These are phyloP conservation scores for Botrytis paeoniae DNA, from an alignment of 2,329 filamentous ascomycete species.

Conservation along the genomic window DNA sequence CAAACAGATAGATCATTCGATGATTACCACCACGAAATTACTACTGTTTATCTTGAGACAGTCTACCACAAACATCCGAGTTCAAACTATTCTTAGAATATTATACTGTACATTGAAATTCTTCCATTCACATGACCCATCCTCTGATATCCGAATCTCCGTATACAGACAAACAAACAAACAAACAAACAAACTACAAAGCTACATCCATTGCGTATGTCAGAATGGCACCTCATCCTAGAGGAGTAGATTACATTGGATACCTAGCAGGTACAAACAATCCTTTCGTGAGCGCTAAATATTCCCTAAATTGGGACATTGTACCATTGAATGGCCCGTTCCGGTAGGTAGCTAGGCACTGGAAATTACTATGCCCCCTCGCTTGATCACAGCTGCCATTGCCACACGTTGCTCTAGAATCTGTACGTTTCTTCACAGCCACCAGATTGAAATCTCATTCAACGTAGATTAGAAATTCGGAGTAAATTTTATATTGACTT, in stretches of 20 bases:
- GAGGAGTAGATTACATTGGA: neutral
- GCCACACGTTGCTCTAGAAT: neutral
- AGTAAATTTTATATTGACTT: neutral
- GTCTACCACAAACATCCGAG: neutral
- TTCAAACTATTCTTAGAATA: neutral
- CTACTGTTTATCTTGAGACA: neutral
- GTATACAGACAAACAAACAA: neutral
- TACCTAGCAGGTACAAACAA: neutral
- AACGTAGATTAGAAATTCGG: neutral
- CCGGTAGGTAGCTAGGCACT: neutral
- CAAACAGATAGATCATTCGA: neutral
- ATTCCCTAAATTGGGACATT: neutral
- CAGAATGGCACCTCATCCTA: neutral
- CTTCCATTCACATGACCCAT: neutral
- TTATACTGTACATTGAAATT: neutral
- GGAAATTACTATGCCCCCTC: neutral
- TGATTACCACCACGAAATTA: neutral
- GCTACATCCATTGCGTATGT: neutral
- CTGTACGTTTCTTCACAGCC: neutral
- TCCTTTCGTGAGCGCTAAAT: neutral
- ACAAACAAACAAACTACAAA: neutral
- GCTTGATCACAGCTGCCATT: neutral
- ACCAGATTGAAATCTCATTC: slow-evolving; percentile 3
- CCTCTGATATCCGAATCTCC: neutral
- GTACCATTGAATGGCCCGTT: neutral